Base-by-base conservation (phyloP, 2,329 filamentous ascomycete genomes). In the Coniella vitis region DNA sequence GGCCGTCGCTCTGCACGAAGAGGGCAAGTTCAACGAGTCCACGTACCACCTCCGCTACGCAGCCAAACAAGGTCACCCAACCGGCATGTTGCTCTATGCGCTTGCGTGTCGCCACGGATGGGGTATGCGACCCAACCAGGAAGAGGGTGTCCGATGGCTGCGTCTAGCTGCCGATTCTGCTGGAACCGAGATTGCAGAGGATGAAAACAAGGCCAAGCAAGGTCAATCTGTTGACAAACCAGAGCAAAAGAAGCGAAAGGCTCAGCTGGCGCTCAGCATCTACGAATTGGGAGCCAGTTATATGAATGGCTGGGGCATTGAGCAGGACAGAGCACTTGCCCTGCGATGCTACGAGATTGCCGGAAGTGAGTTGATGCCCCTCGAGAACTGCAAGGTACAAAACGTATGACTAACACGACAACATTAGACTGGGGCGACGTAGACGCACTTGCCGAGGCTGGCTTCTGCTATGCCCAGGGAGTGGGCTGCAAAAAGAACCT, bases 301-400 rank as follows among this genome's bases (percentile, higher is more conserved):
- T 63, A 90, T 96, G 81, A 96, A 98, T 59, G 93, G 93, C 4
- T 98, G 93, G 93, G 93, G 93, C 14, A 94, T 95, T 35, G 83
- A 91, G 58, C 90, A 95, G 66, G 93, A 98, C 63, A 95, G 93
- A 64, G 70, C 79, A 4, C 76, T 97, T 51, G 93, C 90, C 0
- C 68, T 98, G 60, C 79, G 90, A 46, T 98, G 93, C 64, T 98
- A 96, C 63, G 93, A 98, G 65, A 95, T 97, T 58, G 93, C 93
- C 37, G 91, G 88, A 45, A 86, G 81, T 84, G 70, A 73, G 81
- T 75, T 12, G 35, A 3, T 17, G 19, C 3, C 12, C n/a, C n/a
- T n/a, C n/a, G n/a, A n/a, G n/a, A n/a, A n/a, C n/a, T n/a, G n/a
- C n/a, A n/a, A n/a, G n/a, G n/a, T n/a, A n/a, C n/a, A n/a, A n/a